A percentile compares a stretch with the other conserved stretches of the same genome.
Conservation (phyloP, 202 grass and related monocot species). For the Carex arenaria region DNA sequence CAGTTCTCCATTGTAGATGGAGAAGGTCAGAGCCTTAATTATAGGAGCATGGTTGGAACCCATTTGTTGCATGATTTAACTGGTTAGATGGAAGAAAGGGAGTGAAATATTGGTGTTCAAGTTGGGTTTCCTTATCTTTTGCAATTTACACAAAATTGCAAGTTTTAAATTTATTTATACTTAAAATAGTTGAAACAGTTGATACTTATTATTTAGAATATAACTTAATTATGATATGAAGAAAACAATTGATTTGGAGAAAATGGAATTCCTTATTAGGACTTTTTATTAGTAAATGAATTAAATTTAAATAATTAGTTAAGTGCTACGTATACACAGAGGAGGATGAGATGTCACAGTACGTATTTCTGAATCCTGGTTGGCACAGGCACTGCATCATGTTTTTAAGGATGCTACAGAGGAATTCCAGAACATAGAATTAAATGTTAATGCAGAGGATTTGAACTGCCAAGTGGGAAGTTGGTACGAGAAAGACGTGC, state of each 20-base stretch:
- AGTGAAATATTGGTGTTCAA: neutral
- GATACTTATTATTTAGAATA: neutral
- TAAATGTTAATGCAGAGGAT: neutral
- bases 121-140: neutral
- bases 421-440: neutral
- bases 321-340: neutral
- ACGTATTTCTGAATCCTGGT: neutral
- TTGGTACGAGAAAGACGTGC: conserved; percentile 27
- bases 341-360: neutral
- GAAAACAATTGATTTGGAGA: neutral
- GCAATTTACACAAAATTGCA: neutral
- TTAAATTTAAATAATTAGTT: neutral
- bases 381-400: neutral
- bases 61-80: conserved; percentile 24
- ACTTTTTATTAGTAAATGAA: neutral
- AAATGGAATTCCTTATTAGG: neutral
- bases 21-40: conserved; percentile 20
- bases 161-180: neutral
- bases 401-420: neutral
- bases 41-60: conserved; percentile 24
- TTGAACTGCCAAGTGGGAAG: neutral
- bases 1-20: conserved; percentile 27
- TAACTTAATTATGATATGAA: neutral
- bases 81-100: neutral
- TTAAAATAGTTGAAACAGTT: conserved; percentile 4